Conservation (phyloP, 495 filamentous ascomycete genomes). For the Schizothecium vesticola region DNA sequence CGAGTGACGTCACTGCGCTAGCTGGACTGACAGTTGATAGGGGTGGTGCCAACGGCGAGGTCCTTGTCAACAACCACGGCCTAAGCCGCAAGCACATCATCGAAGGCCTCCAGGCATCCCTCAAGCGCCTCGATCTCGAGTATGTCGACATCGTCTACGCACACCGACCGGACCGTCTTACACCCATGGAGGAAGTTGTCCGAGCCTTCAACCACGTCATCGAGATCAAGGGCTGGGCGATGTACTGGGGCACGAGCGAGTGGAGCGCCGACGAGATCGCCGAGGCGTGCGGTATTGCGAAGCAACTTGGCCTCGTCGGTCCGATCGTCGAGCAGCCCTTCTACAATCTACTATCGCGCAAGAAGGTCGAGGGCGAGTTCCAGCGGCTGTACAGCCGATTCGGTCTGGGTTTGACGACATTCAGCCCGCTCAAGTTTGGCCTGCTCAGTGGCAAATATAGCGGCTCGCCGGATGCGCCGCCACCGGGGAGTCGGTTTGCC, state of each 20-base stretch:
- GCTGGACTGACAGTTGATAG: not conserved
- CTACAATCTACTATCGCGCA: conserved; percentile 52
- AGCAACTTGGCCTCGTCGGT: conserved; percentile 52
- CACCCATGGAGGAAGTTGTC: conserved; percentile 73
- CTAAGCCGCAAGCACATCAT: conserved; percentile 69
- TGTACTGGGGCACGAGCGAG: conserved; percentile 65
- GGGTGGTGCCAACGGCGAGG: conserved; percentile 55
- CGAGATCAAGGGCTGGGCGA: conserved; percentile 54
- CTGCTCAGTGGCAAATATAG: conserved; percentile 76
- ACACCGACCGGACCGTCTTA: conserved; percentile 66
- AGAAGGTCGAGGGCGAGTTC: conserved; percentile 60
- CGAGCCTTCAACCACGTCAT: conserved; percentile 71
- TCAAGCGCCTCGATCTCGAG: conserved; percentile 58
- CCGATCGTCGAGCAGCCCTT: conserved; percentile 55
- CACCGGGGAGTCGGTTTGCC: conserved; percentile 45
- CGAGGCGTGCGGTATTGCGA: conserved; percentile 49
- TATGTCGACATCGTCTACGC: conserved; percentile 71
- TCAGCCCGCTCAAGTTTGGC: conserved; percentile 61
- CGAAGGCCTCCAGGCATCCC: conserved; percentile 57
- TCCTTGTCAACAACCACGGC: conserved; percentile 47
- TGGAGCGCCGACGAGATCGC: conserved; percentile 53
- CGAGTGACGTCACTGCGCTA: not conserved
- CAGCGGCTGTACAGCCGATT: conserved; percentile 55
- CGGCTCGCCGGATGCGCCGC: conserved; percentile 47
- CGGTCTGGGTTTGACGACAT: conserved; percentile 64